Conservation (phyloP, 2,329 filamentous ascomycete species). For the Colletotrichum sp. region DNA sequence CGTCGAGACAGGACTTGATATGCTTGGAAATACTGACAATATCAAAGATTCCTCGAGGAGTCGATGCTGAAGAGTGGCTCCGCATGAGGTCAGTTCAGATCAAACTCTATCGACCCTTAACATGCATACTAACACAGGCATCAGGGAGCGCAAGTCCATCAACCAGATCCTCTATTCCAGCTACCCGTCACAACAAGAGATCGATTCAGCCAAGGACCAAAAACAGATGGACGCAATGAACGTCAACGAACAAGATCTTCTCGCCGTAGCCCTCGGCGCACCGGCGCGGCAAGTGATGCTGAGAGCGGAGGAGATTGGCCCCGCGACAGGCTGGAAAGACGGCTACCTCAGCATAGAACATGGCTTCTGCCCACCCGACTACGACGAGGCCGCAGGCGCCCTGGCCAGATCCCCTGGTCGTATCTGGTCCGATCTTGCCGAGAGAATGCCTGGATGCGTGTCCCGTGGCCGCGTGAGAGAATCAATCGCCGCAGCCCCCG, state of each 20-base stretch:
- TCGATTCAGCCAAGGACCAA: conserved; percentile 41
- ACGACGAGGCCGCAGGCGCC: conserved; percentile 52
- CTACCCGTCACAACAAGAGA: conserved; percentile 43
- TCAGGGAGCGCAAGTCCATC: conserved; percentile 49
- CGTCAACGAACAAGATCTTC: conserved; percentile 51
- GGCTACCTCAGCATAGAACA: conserved; percentile 56
- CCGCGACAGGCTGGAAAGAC: conserved; percentile 56
- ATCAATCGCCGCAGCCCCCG: conserved; percentile 50
- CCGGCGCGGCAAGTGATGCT: conserved; percentile 59
- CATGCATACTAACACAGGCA: neutral
- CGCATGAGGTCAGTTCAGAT: conserved; percentile 37
- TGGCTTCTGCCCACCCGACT: conserved; percentile 56
- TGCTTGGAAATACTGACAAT: neutral
- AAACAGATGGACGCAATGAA: conserved; percentile 50
- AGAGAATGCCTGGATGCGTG: conserved; percentile 58
- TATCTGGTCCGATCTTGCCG: conserved; percentile 58
- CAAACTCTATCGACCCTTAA: neutral
- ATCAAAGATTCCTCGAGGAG: conserved; percentile 47
- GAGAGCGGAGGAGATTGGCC: conserved; percentile 56
- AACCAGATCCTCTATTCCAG: conserved; percentile 52
- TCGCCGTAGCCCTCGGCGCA: conserved; percentile 57
- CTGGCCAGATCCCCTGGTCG: conserved; percentile 52
- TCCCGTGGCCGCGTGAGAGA: conserved; percentile 54
- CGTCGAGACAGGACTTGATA: neutral
- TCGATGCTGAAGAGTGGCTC: conserved; percentile 51